Evolutionary conservation across 2,329 filamentous ascomycete species (phyloP), one percentile per base, ranked within the genome.

Genomic region (Metarhizium robertsii): DNA sequence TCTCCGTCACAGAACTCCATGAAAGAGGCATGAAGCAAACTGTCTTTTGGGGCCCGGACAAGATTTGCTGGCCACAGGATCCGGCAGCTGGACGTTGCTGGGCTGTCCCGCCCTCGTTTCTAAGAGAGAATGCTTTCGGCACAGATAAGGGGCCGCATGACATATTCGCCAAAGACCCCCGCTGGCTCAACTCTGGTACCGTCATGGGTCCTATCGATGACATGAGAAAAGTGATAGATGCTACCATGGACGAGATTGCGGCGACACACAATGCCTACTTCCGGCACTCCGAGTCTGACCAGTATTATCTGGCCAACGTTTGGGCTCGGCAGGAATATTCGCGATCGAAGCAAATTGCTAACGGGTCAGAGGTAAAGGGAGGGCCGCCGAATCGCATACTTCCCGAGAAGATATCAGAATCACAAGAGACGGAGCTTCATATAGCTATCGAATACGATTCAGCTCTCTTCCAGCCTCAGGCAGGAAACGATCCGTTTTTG

Each of bases 161-260:
- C 3, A 61, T 66, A 53, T 45, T 55, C 16, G 63, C 63, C 43
- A 63, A 65, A n/a, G 67, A 71, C 36, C 69, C 73, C 7, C 68
- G 69, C 20, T 76, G 68, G 67, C 65, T 76, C 38, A 76, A 76
- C 62, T 76, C 74, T 4, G 74, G 74, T n/a, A 75, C 73, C 16
- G 67, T 75, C 30, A 73, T 76, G 50, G 74, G 71, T 1, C 73
- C 72, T 1, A 59, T 72, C 18, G 61, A 60, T 6, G 65, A 69
- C 29, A 6, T 69, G 55, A 63, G 59, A 53, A 60, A 56, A 11
- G 61, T 67, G 10, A 58, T 69, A 29, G 50, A 61, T 5, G 66
- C 61, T 6, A 61, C 62, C 18, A 61, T 68, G 48, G 58, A 59
- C 16, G 65, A 67, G 53, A 60, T 75, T 51, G 60, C 66, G 38